A percentile compares a stretch with the other conserved stretches of the same genome.
Conservation (phyloP, 1,284 basidiomycete genomes). For the Ceratobasidium papillatum region DNA sequence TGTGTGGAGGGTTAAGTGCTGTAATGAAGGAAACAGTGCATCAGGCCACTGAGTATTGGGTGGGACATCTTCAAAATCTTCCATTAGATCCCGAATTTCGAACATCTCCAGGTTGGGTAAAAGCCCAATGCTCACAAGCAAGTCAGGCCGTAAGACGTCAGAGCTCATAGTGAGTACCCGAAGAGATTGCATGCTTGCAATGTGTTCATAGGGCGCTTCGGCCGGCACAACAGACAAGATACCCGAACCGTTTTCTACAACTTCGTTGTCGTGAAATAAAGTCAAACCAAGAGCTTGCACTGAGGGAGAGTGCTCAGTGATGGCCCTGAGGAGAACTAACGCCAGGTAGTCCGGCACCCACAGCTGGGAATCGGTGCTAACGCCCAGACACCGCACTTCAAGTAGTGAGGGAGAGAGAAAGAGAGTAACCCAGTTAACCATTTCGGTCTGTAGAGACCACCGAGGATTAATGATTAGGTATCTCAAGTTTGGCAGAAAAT, state of each 20-base stretch:
- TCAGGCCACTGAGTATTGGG: background rate
- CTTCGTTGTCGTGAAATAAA: background rate
- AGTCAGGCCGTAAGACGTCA: background rate
- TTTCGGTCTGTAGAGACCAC: background rate
- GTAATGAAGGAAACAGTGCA: background rate
- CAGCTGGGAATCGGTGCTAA: background rate
- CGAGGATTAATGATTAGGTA: background rate
- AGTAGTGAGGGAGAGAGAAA: background rate
- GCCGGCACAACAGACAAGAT: background rate
- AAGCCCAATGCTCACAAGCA: background rate
- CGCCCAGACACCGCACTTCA: background rate
- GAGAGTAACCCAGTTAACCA: conserved; percentile 6
- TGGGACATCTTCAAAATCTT: background rate
- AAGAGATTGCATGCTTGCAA: background rate
- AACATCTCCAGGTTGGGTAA: background rate
- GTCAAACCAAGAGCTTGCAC: background rate
- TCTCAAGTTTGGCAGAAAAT: conserved; percentile 1
- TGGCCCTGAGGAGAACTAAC: background rate
- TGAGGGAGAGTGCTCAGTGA: conserved; percentile 5
- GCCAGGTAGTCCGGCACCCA: background rate
- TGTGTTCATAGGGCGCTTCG: background rate
- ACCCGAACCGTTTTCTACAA: background rate
- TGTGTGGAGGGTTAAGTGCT: background rate
- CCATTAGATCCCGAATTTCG: background rate
- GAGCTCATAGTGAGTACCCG: conserved; percentile 80